phyloP scores from a whole-genome alignment of 257 asterid species.

The Solanum tarijense region DNA sequence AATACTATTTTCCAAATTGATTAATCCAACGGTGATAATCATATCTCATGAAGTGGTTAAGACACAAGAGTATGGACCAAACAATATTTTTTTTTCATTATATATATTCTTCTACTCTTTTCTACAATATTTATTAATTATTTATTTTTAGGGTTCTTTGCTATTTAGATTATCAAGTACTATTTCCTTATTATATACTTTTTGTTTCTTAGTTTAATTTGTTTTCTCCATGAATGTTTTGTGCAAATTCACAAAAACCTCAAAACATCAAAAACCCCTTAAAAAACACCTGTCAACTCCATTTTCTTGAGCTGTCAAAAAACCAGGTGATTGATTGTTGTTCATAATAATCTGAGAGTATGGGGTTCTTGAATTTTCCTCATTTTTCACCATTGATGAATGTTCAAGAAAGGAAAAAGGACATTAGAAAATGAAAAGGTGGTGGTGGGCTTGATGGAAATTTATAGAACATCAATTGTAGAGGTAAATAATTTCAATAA shows the following conservation, averaged over 20 bases:
- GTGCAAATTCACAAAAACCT: not conserved
- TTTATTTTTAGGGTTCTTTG: not conserved
- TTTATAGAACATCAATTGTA: not conserved
- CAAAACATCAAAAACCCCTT: not conserved
- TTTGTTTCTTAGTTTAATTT: not conserved
- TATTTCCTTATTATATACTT: not conserved
- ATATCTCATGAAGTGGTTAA: not conserved
- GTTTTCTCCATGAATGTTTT: not conserved
- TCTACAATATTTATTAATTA: not conserved
- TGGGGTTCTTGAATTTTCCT: not conserved
- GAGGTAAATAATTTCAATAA: not conserved
- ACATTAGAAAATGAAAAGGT: not conserved
- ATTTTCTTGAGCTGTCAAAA: constrained; percentile 1
- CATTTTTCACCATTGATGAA: not conserved
- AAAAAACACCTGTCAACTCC: not conserved
- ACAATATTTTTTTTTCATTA: not conserved
- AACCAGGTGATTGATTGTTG: not conserved
- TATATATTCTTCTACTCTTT: not conserved
- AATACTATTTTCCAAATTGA: not conserved
- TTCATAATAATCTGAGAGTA: not conserved
- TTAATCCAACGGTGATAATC: not conserved
- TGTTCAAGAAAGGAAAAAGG: not conserved
- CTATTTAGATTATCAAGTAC: not conserved
- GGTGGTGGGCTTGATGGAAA: not conserved
- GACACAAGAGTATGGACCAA: not conserved